Evolutionary conservation across 164 flowering plant species (phyloP).

Genomic region (Paratinospora sagittata): DNA sequence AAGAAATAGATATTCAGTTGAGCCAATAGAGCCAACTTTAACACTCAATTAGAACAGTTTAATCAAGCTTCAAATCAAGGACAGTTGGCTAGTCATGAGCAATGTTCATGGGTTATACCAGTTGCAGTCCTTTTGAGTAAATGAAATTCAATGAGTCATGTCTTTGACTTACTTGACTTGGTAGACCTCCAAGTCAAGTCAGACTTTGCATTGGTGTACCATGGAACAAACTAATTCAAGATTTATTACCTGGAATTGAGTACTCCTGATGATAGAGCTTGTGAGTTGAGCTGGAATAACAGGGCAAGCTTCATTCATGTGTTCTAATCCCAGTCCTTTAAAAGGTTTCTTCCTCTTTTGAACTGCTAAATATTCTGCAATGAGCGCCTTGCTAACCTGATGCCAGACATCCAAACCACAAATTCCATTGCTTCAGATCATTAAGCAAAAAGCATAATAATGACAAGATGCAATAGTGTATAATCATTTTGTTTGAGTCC

Average conservation of each 20-base stretch:
- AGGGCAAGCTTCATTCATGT: constrained; percentile 73
- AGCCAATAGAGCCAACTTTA: background rate
- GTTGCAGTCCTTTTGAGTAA: background rate
- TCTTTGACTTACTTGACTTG: background rate
- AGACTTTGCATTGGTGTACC: background rate
- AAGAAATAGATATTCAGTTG: background rate
- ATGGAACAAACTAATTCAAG: background rate
- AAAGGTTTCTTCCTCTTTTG: constrained; percentile 57
- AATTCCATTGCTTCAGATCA: background rate
- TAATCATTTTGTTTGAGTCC: no score
- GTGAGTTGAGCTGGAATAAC: constrained; percentile 62
- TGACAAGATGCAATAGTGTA: no score
- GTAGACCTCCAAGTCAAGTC: background rate
- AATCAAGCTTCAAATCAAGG: background rate
- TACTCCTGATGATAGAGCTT: constrained; percentile 51
- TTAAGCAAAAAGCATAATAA: background rate
- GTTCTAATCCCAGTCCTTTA: constrained; percentile 78
- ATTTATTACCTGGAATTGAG: constrained; percentile 69
- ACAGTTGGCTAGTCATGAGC: background rate
- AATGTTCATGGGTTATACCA: background rate
- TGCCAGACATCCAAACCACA: constrained; percentile 6
- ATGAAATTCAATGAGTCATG: background rate
- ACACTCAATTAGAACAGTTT: background rate
- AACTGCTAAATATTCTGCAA: constrained; percentile 56
- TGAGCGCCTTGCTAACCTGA: constrained; percentile 92